Evolutionary conservation across 306 rosid genomes (phyloP).

Genomic region (Morella rubra): DNA sequence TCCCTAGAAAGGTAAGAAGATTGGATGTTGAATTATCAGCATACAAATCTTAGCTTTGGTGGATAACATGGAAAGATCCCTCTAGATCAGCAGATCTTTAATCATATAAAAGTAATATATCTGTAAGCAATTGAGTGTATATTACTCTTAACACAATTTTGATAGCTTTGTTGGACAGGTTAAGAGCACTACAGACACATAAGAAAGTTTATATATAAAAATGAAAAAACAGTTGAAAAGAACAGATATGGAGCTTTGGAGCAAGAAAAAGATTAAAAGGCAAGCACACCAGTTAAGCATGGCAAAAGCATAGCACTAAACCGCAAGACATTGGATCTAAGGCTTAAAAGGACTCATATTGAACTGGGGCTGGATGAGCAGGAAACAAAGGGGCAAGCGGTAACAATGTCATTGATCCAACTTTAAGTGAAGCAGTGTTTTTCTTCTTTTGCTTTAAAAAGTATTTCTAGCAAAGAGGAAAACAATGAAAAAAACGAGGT

Average conservation of each 20-base stretch:
- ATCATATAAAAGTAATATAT: not conserved
- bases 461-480: no score
- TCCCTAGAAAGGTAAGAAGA: conserved; percentile 52
- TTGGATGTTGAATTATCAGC: conserved; percentile 23
- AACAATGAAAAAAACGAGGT: no score
- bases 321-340: not conserved
- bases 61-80: conserved; percentile 6
- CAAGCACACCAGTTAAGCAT: not conserved
- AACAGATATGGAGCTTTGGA: not conserved
- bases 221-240: not conserved
- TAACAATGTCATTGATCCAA: not conserved
- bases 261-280: not conserved
- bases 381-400: not conserved
- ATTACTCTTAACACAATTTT: not conserved
- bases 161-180: not conserved
- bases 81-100: not conserved
- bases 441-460: not conserved
- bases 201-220: not conserved
- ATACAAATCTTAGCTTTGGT: not conserved
- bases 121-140: not conserved
- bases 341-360: not conserved
- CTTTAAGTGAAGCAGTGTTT: not conserved
- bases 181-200: not conserved
- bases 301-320: not conserved
- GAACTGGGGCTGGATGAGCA: not conserved